Percentiles rank a stretch among this genome's conserved stretches.
phyloP scores from a whole-genome alignment of 345 rosid species.

The Murraya paniculata region DNA sequence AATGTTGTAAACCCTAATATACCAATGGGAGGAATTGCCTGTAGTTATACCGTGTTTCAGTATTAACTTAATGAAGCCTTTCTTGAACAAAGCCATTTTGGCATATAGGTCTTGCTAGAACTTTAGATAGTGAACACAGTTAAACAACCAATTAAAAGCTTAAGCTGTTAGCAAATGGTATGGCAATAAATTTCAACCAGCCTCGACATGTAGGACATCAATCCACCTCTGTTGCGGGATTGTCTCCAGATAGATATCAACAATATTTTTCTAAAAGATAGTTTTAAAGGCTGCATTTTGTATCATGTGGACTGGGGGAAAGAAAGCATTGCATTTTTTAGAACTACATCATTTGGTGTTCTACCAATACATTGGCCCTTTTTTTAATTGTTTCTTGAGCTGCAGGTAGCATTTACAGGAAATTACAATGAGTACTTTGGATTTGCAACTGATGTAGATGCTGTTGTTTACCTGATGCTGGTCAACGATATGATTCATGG shows the following conservation, averaged over 20 bases:
- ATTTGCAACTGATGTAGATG: conserved; percentile 84
- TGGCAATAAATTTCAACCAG: not conserved
- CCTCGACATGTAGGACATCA: not conserved
- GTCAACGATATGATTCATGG: conserved; percentile 93
- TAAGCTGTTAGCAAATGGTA: not conserved
- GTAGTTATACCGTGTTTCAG: not conserved
- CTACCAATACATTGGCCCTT: not conserved
- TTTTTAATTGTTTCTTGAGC: conserved; percentile 8
- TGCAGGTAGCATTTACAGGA: conserved; percentile 81
- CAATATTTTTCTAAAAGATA: not conserved
- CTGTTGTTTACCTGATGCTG: conserved; percentile 88
- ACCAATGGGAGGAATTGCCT: not conserved
- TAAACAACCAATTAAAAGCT: not conserved
- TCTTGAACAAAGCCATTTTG: not conserved
- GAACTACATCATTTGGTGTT: not conserved
- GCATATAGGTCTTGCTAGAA: not conserved
- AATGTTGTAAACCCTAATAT: not conserved
- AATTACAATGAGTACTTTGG: conserved; percentile 92
- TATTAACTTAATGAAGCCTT: not conserved
- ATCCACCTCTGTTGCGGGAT: not conserved
- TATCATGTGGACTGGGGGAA: not conserved
- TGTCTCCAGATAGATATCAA: not conserved
- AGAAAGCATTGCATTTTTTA: not conserved
- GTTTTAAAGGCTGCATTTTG: not conserved
- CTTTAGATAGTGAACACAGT: not conserved